Evolutionary conservation across 108 stramenopile genomes (phyloP), one percentile per base, ranked within the genome.

Genomic region (Nitzschia sp.): DNA sequence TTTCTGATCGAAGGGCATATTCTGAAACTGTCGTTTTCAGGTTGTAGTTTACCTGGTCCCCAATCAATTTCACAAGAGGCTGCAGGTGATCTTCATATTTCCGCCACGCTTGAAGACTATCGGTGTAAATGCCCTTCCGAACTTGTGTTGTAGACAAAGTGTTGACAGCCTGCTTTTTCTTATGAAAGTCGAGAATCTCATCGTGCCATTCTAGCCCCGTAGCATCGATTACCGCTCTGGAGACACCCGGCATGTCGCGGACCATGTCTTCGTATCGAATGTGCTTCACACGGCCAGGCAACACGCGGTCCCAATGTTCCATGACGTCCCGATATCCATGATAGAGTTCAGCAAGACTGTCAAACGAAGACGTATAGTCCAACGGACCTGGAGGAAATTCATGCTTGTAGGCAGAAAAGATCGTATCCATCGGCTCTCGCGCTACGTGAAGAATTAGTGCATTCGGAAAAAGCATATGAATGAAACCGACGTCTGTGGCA

Each of bases 81-180:
- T 30, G 22, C 36, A 66, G 52, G 23, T 66, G 36, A 6, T 25
- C 45, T 60, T 66, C 92, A 63, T 93, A 90, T 8, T 77, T 50
- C 29, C 73, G 84, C 92, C 92, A 93, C 38, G 82, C 70, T 45
- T 90, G 72, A 17, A 93, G 71, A 80, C 86, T 84, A 66, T 89
- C 79, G 53, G 80, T 85, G 76, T 92, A 95, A 19, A 95, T 66
- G 2, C 84, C 83, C 72, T 85, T 85, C 16, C 88, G 63, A 2
- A 95, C 93, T 76, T 95, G 93, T 6, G 88, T 89, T 45, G 87
- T 90, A 16, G 94, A 96, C 26, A 86, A 58, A 1, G 94, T 96
- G 58, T 93, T 91, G 11, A 93, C 92, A 36, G 85, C 87, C n/a
- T 91, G 90, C 47, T 93, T 92, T 64, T 88, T 89, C 80, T 91